phyloP scores from a whole-genome alignment of 371 early-diverging fungal species.

The Mortierella sp. region DNA sequence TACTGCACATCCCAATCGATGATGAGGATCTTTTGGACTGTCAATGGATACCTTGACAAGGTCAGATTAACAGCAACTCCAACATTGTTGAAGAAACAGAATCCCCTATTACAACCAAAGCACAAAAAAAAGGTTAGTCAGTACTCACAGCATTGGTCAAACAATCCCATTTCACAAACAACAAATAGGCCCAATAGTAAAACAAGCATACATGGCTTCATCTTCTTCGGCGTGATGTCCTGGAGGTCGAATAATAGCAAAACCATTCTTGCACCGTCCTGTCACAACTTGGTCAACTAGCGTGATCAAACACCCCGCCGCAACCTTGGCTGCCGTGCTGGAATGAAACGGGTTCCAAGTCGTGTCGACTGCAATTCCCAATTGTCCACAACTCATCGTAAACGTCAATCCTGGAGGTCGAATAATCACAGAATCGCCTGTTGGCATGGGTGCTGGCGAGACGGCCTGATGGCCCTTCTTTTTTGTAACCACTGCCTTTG shows the following conservation, averaged over 20 bases:
- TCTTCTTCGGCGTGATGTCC: conserved; percentile 80
- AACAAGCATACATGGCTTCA: conserved; percentile 65
- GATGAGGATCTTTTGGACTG: conserved; percentile 69
- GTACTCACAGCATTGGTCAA: too few relatives aligned
- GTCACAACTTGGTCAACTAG: conserved; percentile 68
- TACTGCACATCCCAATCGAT: conserved; percentile 83
- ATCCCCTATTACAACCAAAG: conserved; percentile 60
- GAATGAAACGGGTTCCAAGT: conserved; percentile 71
- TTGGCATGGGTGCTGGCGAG: conserved; percentile 46
- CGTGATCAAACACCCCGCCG: conserved; percentile 70
- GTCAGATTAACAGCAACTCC: conserved; percentile 73
- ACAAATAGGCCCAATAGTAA: not conserved
- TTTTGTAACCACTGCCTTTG: conserved; percentile 21
- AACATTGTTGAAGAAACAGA: conserved; percentile 80
- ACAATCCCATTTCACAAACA: not conserved
- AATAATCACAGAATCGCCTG: conserved; percentile 51
- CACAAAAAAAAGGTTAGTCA: conserved; percentile 1
- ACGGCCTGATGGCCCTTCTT: conserved; percentile 42
- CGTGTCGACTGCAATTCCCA: conserved; percentile 73
- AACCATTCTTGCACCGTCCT: conserved; percentile 72
- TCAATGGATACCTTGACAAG: conserved; percentile 63
- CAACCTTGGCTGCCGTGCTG: conserved; percentile 67
- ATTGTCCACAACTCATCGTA: conserved; percentile 70
- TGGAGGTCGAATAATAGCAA: conserved; percentile 77
- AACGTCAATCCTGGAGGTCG: conserved; percentile 66